Conservation (phyloP, 169 alveolate genomes). For the Plasmodium gallinaceum region DNA sequence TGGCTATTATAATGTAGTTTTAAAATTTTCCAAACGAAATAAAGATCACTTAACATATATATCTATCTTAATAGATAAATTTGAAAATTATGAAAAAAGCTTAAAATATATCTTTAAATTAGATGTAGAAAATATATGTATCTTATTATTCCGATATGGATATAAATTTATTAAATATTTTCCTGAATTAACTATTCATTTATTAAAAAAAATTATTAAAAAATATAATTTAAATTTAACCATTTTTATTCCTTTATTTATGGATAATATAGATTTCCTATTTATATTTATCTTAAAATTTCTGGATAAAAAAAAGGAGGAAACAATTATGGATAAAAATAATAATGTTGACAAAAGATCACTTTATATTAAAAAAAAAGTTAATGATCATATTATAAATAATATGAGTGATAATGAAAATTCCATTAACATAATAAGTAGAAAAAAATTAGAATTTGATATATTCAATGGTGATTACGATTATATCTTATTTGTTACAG, state of each 20-base stretch:
- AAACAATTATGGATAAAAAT: not conserved
- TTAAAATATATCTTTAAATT: constrained; percentile 61
- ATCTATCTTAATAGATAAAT: constrained; percentile 67
- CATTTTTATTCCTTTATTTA: constrained; percentile 55
- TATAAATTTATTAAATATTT: constrained; percentile 68
- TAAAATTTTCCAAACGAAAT: constrained; percentile 52
- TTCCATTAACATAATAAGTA: constrained; percentile 6
- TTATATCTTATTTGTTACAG: constrained; percentile 57
- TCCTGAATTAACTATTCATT: constrained; percentile 44
- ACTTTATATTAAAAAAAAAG: not conserved
- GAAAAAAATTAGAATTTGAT: constrained; percentile 40
- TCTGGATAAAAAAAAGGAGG: constrained; percentile 26
- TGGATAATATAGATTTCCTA: constrained; percentile 62
- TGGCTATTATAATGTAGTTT: constrained; percentile 61
- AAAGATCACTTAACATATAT: constrained; percentile 61
- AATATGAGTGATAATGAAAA: not conserved
- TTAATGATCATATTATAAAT: not conserved
- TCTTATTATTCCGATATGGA: constrained; percentile 48
- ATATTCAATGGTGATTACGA: constrained; percentile 70
- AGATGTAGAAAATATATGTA: constrained; percentile 70
- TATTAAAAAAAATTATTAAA: constrained; percentile 58
- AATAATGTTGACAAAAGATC: not conserved
- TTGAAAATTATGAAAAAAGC: constrained; percentile 65
- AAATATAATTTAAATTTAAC: constrained; percentile 64
- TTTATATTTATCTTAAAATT: constrained; percentile 64